These are phyloP conservation scores for Boletus mariae DNA, from an alignment of 1,284 basidiomycete genomes.

Conservation along the genomic window DNA sequence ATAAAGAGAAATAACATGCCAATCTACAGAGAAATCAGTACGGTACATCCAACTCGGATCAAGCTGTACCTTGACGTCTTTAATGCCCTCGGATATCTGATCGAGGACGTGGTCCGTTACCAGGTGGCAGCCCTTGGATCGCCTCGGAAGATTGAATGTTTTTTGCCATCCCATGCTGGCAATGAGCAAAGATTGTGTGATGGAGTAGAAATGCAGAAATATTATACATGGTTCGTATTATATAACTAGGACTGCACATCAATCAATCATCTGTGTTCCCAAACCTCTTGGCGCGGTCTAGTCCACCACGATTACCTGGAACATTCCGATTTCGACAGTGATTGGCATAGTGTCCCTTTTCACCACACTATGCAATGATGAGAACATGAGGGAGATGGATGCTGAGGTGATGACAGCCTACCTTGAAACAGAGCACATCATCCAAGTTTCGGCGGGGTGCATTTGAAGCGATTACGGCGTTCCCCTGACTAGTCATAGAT, in stretches of 20 bases:
- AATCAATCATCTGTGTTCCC: conserved; percentile 33
- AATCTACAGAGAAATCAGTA: conserved; percentile 38
- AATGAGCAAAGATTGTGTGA: background rate
- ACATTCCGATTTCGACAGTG: conserved; percentile 84
- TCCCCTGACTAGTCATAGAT: conserved; percentile 17
- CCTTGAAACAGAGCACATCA: conserved; percentile 90
- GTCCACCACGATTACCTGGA: conserved; percentile 74
- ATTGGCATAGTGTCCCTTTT: conserved; percentile 94
- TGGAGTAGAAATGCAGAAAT: background rate
- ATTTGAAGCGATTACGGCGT: conserved; percentile 20
- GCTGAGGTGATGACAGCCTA: conserved; percentile 28
- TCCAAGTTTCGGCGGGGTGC: conserved; percentile 72
- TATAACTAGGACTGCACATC: background rate
- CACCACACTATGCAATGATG: conserved; percentile 60
- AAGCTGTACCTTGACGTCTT: conserved; percentile 55
- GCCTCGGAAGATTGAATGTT: conserved; percentile 65
- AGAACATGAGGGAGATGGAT: conserved; percentile 11
- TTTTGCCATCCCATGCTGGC: conserved; percentile 86
- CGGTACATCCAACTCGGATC: background rate
- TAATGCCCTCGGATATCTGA: conserved; percentile 73
- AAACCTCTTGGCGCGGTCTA: conserved; percentile 44
- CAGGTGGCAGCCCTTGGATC: conserved; percentile 78
- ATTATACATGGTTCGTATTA: background rate
- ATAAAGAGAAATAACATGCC: conserved; percentile 78
- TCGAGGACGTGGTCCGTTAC: conserved; percentile 75